A percentile compares a stretch with the other conserved stretches of the same genome.
phyloP scores from a whole-genome alignment of 108 stramenopile genomes.

The Nitzschia putrida region DNA sequence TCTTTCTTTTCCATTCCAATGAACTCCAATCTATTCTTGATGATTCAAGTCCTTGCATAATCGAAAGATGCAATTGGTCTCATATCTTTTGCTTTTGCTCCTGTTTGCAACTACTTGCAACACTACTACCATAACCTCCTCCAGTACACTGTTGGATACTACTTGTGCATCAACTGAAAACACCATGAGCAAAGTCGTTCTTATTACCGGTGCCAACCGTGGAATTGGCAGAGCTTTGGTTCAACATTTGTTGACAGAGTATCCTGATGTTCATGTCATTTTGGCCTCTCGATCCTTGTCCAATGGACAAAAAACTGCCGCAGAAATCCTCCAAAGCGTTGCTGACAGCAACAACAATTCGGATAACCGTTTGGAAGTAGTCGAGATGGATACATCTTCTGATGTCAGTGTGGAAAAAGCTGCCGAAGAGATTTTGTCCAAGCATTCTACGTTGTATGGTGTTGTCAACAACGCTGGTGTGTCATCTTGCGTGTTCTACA shows the following conservation, averaged over 20 bases:
- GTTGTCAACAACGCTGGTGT: constrained; percentile 78
- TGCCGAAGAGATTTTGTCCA: constrained; percentile 30
- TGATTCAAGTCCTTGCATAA: no score
- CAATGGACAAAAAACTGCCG: constrained; percentile 48
- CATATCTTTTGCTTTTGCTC: no score
- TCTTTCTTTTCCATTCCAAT: no score
- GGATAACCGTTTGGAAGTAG: constrained; percentile 46
- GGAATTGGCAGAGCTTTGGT: constrained; percentile 64
- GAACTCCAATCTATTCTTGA: no score
- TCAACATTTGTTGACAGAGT: constrained; percentile 53
- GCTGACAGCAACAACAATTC: constrained; percentile 24
- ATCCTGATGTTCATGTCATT: constrained; percentile 57
- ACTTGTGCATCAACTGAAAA: no score
- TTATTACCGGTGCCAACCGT: constrained; percentile 55
- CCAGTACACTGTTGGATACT: no score
- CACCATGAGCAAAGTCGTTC: constrained; percentile 19
- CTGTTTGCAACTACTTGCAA: no score
- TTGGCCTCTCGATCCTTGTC: constrained; percentile 47
- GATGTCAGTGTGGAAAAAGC: constrained; percentile 53
- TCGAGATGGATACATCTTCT: constrained; percentile 51
- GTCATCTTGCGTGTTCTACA: constrained; percentile 1
- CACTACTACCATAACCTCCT: no score
- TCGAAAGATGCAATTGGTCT: no score
- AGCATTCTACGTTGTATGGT: constrained; percentile 43
- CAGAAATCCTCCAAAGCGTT: constrained; percentile 46